A percentile compares a stretch with the other conserved stretches of the same genome.
These are phyloP conservation scores for Sclerospora graminicola DNA, from an alignment of 352 stramenopile genomes.

Conservation along the genomic window DNA sequence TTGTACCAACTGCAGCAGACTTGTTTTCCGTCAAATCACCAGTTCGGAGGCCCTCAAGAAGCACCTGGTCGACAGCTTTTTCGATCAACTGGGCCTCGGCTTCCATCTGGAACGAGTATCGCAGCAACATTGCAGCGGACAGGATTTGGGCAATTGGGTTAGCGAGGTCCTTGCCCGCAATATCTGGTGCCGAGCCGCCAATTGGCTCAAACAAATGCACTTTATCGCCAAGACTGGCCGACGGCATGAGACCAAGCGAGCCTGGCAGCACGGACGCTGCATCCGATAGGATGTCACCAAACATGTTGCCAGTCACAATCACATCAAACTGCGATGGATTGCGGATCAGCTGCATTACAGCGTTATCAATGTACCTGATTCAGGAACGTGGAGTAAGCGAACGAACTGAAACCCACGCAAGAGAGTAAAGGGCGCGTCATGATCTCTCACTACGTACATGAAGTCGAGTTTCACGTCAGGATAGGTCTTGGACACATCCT, in stretches of 20 bases:
- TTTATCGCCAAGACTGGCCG: conserved; percentile 88
- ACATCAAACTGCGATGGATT: conserved; percentile 98
- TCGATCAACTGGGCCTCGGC: conserved; percentile 74
- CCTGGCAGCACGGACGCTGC: conserved; percentile 96
- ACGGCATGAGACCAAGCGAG: conserved; percentile 97
- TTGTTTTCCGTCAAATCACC: conserved; percentile 70
- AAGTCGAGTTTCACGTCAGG: conserved; percentile 92
- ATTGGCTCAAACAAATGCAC: conserved; percentile 97
- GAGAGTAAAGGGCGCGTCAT: too few species aligned
- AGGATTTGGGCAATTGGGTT: conserved; percentile 98
- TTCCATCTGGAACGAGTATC: conserved; percentile 88
- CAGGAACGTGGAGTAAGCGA: too few species aligned
- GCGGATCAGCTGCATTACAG: conserved; percentile 97
- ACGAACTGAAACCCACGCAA: too few species aligned
- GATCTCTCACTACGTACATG: conserved; percentile 73
- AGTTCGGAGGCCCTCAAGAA: conserved; percentile 79
- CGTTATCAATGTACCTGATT: conserved; percentile 97
- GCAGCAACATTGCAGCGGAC: conserved; percentile 93
- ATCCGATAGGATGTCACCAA: conserved; percentile 98
- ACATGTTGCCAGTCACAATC: conserved; percentile 99
- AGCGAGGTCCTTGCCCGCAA: conserved; percentile 93
- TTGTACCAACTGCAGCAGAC: conserved; percentile 44
- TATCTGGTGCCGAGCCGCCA: conserved; percentile 96
- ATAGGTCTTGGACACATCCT: conserved; percentile 86
- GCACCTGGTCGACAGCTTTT: conserved; percentile 67